Base-by-base conservation (phyloP, 2,329 filamentous ascomycete genomes). In the Whalleya microplaca region DNA sequence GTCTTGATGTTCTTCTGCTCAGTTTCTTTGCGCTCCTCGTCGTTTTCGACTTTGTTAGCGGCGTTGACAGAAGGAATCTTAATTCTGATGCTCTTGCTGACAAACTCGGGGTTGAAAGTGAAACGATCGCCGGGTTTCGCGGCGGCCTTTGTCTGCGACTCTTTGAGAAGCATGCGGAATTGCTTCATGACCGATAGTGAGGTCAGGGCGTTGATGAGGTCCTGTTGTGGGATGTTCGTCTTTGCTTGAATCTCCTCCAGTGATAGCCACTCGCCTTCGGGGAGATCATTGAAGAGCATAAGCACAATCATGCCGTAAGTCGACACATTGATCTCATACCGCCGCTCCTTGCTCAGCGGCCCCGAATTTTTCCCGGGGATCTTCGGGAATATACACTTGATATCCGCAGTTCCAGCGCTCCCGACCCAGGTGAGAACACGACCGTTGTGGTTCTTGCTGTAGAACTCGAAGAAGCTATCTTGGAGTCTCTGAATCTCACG, bases 251-350 rank as follows among this genome's bases (percentile, higher is more conserved):
- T 95, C 61, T 96, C 91, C 53, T 95, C 90, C 52, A 86, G 84
- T 0, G 79, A 76, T 16, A 88, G 71, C 45, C 74, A 78, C 62
- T 79, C 74, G 27, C 71, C 79, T 5, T 82, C 78, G 2, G 71
- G 71, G 0, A 96, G 68, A 40, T 94, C 86, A 68, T 98, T 98
- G 81, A 98, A 99, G 0, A 97, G 84, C 44, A 96, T 73, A 19
- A 99, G 75, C 21, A 98, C 87, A 19, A 97, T 78, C 91, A 98
- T 96, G 66, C 88, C 92, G 71, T 95, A 95, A 0, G 95, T 98
- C 1, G 92, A 89, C 19, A 96, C 92, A 59, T 92, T 96, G 53
- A 99, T 79, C 67, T 99, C 95, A 69, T 98, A 94, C 37, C 88
- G 87, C 32, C 89, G 82, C 62, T 90, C 87, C 55, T 82, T 85